A percentile compares a stretch with the other conserved stretches of the same genome.
phyloP scores from a whole-genome alignment of 306 rosid genomes.

The Biancaea sappan region DNA sequence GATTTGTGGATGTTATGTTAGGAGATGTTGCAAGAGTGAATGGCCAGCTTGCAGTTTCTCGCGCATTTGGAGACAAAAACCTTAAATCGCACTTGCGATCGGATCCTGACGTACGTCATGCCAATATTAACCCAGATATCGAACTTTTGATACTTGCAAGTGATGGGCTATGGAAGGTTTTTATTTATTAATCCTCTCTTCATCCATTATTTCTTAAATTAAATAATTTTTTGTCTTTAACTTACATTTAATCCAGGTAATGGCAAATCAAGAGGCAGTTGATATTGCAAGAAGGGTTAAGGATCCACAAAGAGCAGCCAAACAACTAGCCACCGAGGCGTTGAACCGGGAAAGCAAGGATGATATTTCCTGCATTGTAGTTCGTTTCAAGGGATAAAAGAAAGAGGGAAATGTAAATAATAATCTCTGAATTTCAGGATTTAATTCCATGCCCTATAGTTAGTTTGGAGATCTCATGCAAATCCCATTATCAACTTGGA shows the following conservation, averaged over 20 bases:
- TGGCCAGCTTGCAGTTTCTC: slow-evolving; percentile 91
- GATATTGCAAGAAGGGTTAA: slow-evolving; percentile 68
- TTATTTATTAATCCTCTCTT: slow-evolving; percentile 25
- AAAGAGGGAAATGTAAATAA: background rate
- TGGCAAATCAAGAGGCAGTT: slow-evolving; percentile 88
- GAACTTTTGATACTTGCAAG: slow-evolving; percentile 78
- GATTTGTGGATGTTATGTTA: slow-evolving; percentile 35
- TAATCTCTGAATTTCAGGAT: slow-evolving; percentile 14
- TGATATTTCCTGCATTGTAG: slow-evolving; percentile 82
- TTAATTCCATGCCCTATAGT: background rate
- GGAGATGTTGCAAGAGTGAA: slow-evolving; percentile 93
- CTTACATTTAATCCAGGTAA: slow-evolving; percentile 52
- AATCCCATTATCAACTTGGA: slow-evolving; percentile 32
- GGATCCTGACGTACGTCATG: slow-evolving; percentile 65
- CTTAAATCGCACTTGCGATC: slow-evolving; percentile 81
- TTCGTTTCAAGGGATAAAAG: slow-evolving; percentile 72
- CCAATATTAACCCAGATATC: slow-evolving; percentile 46
- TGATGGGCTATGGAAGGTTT: slow-evolving; percentile 92
- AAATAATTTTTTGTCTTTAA: background rate
- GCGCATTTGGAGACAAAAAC: slow-evolving; percentile 95
- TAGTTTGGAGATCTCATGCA: slow-evolving; percentile 30
- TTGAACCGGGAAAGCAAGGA: slow-evolving; percentile 81
- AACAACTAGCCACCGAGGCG: slow-evolving; percentile 67
- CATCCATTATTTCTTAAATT: background rate
- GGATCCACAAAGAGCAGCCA: slow-evolving; percentile 79